Base-by-base conservation (phyloP, 1,139 yeast genomes). In the Kodamaea arcana region DNA sequence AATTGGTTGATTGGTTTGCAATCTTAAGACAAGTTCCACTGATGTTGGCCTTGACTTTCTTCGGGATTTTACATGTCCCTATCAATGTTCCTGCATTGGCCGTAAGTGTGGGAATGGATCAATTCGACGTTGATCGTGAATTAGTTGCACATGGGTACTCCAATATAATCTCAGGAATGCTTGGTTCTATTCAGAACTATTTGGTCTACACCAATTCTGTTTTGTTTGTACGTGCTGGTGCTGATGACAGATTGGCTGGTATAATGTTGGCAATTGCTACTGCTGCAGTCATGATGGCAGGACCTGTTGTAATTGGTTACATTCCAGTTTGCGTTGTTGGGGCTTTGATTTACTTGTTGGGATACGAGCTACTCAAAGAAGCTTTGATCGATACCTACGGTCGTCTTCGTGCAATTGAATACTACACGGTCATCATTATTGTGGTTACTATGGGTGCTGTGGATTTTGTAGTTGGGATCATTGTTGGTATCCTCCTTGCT, bases 311-410 rank as follows among this genome's bases (percentile, higher is more conserved):
- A n/a, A 87, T 92, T 52, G 96, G 97, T 0, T 85, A 69, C 52
- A 92, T 92, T 34, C 98, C 98, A 0, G 87, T 92, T 14, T 83
- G 94, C 64, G 96, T 92, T 24, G 98, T 92, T 18, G 97, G 97
- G 0, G 79, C 97, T 0, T 74, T 92, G 41, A 92, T 92, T 46
- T 92, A 84, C 58, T 63, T 92, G 41, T 69, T 92, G 35, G 98
- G 98, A 2, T 84, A 90, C 52, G 98, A 92, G 58, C 67, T 92
- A 36, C 59, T 92, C 44, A 80, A 83, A 40, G 98, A 92, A 56
- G 86, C 97, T 0, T 53, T 92, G 12, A 77, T 75, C 46, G 98
- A 92, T 55, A 87, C 97, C 0, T 74, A 75, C 62, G 94, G 94
- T 1, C 74, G 83, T 45, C 73, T 92, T 30, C 72, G 80, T 30